Conservation (phyloP, 2,329 filamentous ascomycete genomes). For the Neocatenulostroma microsporum region DNA sequence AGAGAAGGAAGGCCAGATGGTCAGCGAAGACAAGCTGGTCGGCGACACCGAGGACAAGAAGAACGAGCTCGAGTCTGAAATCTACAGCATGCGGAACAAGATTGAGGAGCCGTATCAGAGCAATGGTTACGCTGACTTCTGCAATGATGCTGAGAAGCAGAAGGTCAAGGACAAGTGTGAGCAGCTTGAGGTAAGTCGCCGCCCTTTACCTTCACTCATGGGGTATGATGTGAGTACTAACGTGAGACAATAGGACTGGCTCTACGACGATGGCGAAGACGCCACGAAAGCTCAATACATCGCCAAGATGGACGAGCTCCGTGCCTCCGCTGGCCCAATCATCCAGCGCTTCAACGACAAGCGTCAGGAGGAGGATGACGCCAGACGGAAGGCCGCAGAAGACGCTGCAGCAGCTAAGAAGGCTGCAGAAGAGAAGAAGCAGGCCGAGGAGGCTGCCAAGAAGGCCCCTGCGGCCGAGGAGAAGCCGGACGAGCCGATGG, state of each 20-base stretch:
- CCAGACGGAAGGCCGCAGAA: slow-evolving; percentile 59
- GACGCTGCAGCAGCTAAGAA: slow-evolving; percentile 55
- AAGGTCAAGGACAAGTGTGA: slow-evolving; percentile 79
- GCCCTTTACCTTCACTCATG: background rate
- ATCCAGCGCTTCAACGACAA: slow-evolving; percentile 94
- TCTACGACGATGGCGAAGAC: slow-evolving; percentile 96
- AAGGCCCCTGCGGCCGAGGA: slow-evolving; percentile 35
- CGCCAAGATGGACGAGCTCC: slow-evolving; percentile 93
- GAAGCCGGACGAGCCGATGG: slow-evolving; percentile 48
- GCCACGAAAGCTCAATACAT: slow-evolving; percentile 88
- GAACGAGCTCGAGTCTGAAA: slow-evolving; percentile 97
- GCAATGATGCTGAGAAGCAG: slow-evolving; percentile 84
- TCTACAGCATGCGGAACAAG: slow-evolving; percentile 95
- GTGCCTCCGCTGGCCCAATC: slow-evolving; percentile 80
- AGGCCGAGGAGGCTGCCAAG: slow-evolving; percentile 40
- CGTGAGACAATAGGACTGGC: slow-evolving; percentile 67
- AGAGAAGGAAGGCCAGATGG: slow-evolving; percentile 85
- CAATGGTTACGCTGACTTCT: slow-evolving; percentile 58
- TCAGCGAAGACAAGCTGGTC: slow-evolving; percentile 97
- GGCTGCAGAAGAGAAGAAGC: slow-evolving; percentile 60
- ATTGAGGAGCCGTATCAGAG: slow-evolving; percentile 71
- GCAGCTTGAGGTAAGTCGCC: slow-evolving; percentile 65
- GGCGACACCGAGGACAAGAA: slow-evolving; percentile 99
- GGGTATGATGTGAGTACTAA: slow-evolving; percentile 8
- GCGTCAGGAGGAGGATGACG: slow-evolving; percentile 76